Conservation (phyloP, 768 basidiomycete species). For the Exsudoporus frostii region DNA sequence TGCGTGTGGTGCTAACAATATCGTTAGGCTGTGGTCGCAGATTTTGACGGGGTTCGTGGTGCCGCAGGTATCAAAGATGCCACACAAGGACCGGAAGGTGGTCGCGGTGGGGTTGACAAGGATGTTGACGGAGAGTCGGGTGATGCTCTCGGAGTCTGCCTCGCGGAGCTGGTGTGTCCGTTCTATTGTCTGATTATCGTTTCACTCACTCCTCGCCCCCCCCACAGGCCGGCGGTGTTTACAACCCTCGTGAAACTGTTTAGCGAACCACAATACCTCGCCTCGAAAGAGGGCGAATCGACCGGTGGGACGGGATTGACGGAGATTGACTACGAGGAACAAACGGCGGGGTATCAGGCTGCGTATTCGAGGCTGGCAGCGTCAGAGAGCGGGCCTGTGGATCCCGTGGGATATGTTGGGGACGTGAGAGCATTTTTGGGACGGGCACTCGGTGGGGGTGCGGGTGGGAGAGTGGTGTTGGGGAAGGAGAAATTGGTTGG, state of each 20-base stretch:
- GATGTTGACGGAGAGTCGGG: slow-evolving; percentile 68
- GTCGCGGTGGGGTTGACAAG: slow-evolving; percentile 77
- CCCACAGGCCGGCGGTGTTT: slow-evolving; percentile 63
- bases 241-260: slow-evolving; percentile 73
- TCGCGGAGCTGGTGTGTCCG: slow-evolving; percentile 59
- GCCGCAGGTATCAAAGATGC: slow-evolving; percentile 78
- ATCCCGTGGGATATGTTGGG: slow-evolving; percentile 59
- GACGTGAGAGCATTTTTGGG: slow-evolving; percentile 56
- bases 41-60: slow-evolving; percentile 73
- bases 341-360: slow-evolving; percentile 87
- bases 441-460: slow-evolving; percentile 32
- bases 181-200: neutral
- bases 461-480: slow-evolving; percentile 4
- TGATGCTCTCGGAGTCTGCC: slow-evolving; percentile 65
- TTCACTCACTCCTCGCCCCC: neutral
- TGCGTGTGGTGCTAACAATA: neutral
- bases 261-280: slow-evolving; percentile 69
- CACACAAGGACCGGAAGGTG: slow-evolving; percentile 81
- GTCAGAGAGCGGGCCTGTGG: slow-evolving; percentile 54
- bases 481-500: slow-evolving; percentile 15
- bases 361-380: slow-evolving; percentile 91
- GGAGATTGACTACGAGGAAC: slow-evolving; percentile 87
- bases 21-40: slow-evolving; percentile 69
- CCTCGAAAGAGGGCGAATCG: slow-evolving; percentile 17
- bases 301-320: slow-evolving; percentile 43